A percentile compares a stretch with the other conserved stretches of the same genome.
phyloP scores from a whole-genome alignment of 352 stramenopile species.

The Phytophthora sojae region DNA sequence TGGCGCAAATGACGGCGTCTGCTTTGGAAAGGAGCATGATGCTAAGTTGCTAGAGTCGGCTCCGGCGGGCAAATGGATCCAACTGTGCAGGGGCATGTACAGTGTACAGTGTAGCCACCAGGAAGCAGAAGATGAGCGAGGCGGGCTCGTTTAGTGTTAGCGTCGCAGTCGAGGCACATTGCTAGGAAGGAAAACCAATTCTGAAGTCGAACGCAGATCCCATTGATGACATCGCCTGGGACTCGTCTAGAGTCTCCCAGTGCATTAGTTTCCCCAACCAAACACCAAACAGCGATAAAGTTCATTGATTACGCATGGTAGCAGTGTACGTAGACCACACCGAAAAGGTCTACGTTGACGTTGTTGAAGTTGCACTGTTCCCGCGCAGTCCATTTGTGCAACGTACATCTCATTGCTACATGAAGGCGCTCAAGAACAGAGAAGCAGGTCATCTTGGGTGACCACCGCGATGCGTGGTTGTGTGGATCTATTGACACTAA shows the following conservation, averaged over 20 bases:
- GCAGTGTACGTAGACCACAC: background rate
- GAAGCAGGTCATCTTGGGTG: too few relatives aligned
- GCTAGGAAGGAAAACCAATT: too few relatives aligned
- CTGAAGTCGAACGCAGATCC: background rate
- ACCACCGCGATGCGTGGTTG: too few relatives aligned
- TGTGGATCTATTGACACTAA: too few relatives aligned
- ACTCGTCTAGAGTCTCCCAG: background rate
- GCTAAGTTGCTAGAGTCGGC: too few relatives aligned
- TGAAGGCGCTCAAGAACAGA: too few relatives aligned
- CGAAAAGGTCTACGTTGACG: conserved; percentile 11
- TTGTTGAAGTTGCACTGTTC: conserved; percentile 10
- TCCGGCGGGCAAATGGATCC: background rate
- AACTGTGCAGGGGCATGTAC: background rate
- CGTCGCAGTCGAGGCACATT: too few relatives aligned
- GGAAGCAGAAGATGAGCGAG: background rate
- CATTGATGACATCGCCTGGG: background rate
- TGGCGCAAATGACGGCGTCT: too few relatives aligned
- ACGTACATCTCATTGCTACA: too few relatives aligned
- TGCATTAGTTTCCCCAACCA: background rate
- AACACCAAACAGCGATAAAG: background rate
- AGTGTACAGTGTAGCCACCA: background rate
- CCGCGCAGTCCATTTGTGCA: too few relatives aligned
- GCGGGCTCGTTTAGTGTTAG: too few relatives aligned
- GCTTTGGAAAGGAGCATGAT: background rate
- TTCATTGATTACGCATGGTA: background rate